Base-by-base conservation (phyloP, 352 stramenopile species). In the Globisporangium barbulae region DNA sequence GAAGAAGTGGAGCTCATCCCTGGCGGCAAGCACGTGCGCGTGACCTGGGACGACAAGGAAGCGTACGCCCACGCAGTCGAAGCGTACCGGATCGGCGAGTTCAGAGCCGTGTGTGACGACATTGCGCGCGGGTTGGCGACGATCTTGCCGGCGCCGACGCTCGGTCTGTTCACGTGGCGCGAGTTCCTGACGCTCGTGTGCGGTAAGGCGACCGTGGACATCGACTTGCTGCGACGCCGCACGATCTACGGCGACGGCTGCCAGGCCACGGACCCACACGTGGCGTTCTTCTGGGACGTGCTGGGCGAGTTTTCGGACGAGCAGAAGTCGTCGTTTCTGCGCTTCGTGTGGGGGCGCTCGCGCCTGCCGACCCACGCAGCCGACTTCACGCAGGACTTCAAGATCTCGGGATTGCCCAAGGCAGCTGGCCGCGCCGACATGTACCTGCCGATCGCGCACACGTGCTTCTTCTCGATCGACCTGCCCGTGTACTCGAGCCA, bases 191-290 rank as follows among this genome's bases (percentile, higher is more conserved):
- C 85, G 50, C 86, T 98, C 28, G 88, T 97, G 6, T 97, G 91
- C 54, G 93, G 93, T 6, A 96, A 95, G 60, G 59, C 89, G 1
- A 91, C 85, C 0, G 86, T 98, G 21, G 90, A 98, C 69, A 72
- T 98, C 6, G 78, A 84, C 53, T 61, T 98, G 37, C 75, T 98
- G 31, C 76, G 89, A 33, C 76, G 83, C 10, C 78, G 91, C 0
- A 97, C 91, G 15, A 95, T 97, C 60, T 98, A 98, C 65, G 89
- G 89, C 3, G 88, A 95, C 50, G 90, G 90, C 0, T 97, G 91
- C 59, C 77, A 89, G 35, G 82, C 76, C n/a, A 88, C 76, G 2
- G 88, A 98, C 61, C 69, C 79, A 19, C 91, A 98, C 70, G 86
- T 98, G 55, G 76, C 74, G 42, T 93, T 75, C 76, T 98, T 98